Base-by-base conservation (phyloP, 345 rosid species). In the Barbarea vulgaris region DNA sequence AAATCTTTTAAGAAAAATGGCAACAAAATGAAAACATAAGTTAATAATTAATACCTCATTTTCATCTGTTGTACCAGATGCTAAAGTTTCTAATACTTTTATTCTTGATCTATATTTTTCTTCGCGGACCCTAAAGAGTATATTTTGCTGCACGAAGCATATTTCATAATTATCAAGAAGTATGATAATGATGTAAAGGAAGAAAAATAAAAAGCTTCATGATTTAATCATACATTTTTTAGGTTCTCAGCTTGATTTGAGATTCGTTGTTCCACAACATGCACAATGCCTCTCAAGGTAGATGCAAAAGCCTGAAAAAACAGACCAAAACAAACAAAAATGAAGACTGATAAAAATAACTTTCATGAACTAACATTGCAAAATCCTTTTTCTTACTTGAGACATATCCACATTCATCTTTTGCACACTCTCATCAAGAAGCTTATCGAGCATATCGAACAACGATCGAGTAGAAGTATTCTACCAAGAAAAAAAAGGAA, bases 61-160 rank as follows among this genome's bases (percentile, higher is more conserved):
- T 77, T 91, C 98, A 75, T 85, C 89, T 56, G 79, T 52, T 36
- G 84, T 76, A 46, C 96, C 97, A 64, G 81, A 78, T 56, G 78
- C 86, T 59, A 91, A 81, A 60, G 92, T 84, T 79, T 91, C 97
- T 55, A 91, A 84, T 6, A 81, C 87, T 70, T 78, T 85, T 48
- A 87, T 79, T 79, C 82, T 88, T 59, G 89, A 84, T 60, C 80
- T 91, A 79, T 74, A 89, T 82, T 87, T 93, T 69, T 85, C 93
- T 50, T 87, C 87, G 13, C 86, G 87, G 44, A 75, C 82, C 72
- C 81, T 84, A 63, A 73, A 79, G 62, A 88, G 80, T 46, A 77
- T 83, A 73, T 86, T 88, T 89, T 91, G 93, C 98, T 91, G 86
- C 79, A 85, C 14, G 5, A 75, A 31, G 39, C 70, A 37, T 52